Base-by-base conservation (phyloP, 148 eudicot genomes). In the Salicornia ramosissima region DNA sequence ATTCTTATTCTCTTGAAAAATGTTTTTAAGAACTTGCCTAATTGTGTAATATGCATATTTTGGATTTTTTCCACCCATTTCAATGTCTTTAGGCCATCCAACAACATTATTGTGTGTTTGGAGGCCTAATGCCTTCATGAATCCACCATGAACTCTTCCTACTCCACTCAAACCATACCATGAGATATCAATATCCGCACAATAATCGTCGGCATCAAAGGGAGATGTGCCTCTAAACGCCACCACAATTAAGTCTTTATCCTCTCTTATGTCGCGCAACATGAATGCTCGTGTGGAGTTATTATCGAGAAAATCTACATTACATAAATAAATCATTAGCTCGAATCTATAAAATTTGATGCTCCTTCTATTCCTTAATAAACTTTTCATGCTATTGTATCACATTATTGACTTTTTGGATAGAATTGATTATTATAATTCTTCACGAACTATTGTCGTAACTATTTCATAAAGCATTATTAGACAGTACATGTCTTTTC, bases 181-280 rank as follows among this genome's bases (percentile, higher is more conserved):
- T 9, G 90, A 87, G 62, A 83, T 69, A 80, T 90, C 88, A 1
- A 92, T 46, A 71, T 92, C 92, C 13, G 89, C 85, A 16, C 76
- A 59, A 85, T 86, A 81, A 16, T 69, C 82, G 5, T 81, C 81
- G 0, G 86, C 66, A 30, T 81, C 68, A 28, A 89, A 89, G 10
- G 96, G 92, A 18, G 71, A 56, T 1, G 97, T 92, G 57, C 97
- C 97, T 69, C 88, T 76, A 67, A 89, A 89, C 49, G 92, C 83
- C 12, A 91, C 86, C 45, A 84, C 79, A 1, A 84, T 81, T 24
- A 79, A 67, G 83, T 85, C 73, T 0, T 74, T 64, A 49, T 77
- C 80, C n/a, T 36, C 28, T 2, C 36, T 80, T 65, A 53, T 72
- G 73, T 79, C 80, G 21, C 80, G 83, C 63, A 79, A 77, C 78